Base-by-base conservation (phyloP, 2,329 filamentous ascomycete species). In the Sporothrix curviconia region DNA sequence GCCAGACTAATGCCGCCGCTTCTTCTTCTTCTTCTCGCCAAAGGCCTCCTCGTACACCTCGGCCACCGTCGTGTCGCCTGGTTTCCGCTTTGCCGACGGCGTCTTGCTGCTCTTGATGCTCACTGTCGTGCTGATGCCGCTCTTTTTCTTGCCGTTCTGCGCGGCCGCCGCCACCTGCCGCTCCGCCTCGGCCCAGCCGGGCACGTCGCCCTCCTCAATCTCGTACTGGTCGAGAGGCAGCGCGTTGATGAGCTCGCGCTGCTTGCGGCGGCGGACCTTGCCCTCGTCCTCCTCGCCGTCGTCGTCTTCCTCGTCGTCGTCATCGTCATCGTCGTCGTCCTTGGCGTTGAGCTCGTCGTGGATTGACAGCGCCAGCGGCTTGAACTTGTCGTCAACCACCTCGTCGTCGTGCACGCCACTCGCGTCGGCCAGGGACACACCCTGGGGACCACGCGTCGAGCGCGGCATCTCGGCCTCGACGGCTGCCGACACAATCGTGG, bases 171-270 rank as follows among this genome's bases (percentile, higher is more conserved):
- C 72, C 32, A 96, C 84, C 66, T 91, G 86, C 68, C 87, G 86
- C 72, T 96, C 92, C 0, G 85, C 85, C 8, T 84, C 83, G 51
- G 80, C 74, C 85, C 85, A 88, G 2, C 77, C 83, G 0, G 80
- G 78, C 0, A 77, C 78, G 34, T 82, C 78, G 43, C 77, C 82
- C 52, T 63, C 58, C 22, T 85, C 83, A 39, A 88, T 81, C 68
- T 87, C 84, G 65, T 85, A 92, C 83, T 89, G 86, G 66, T 96
- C 90, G 54, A 97, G 78, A 44, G 92, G 92, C 61, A 97, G 76
- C 61, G 91, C 87, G 75, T 96, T 89, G 66, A 97, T 96, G 63
- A 97, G 77, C 64, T 90, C 89, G 65, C 87, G 84, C 46, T 59
- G 55, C 73, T 92, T 89, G 71, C 89, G 85, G 64, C 82, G 83